Percentiles rank a stretch among this genome's conserved stretches.
phyloP scores from a whole-genome alignment of 1,284 basidiomycete species.

The Athelia sp. region DNA sequence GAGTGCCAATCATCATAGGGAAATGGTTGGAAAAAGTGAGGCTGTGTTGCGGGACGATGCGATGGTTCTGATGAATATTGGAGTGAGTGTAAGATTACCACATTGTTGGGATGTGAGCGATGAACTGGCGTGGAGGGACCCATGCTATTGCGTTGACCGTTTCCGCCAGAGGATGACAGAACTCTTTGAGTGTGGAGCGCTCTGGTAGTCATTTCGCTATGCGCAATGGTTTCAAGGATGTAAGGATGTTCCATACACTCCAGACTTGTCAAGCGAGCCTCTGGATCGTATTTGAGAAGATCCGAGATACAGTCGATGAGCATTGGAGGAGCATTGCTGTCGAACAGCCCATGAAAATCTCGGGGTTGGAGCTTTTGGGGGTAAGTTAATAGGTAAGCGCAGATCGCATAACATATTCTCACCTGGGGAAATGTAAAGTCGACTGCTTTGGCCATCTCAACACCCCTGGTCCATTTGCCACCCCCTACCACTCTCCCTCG shows the following conservation, averaged over 20 bases:
- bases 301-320: slow-evolving; percentile 92
- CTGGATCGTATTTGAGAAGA: slow-evolving; percentile 90
- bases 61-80: slow-evolving; percentile 29
- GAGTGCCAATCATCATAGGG: too few relatives aligned
- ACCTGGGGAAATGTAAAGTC: slow-evolving; percentile 92
- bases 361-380: slow-evolving; percentile 64
- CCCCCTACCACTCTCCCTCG: slow-evolving; percentile 76
- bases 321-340: slow-evolving; percentile 70
- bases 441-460: slow-evolving; percentile 80
- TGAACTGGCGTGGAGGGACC: slow-evolving; percentile 28
- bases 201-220: slow-evolving; percentile 33
- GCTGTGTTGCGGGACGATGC: slow-evolving; percentile 30
- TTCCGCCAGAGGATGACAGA: slow-evolving; percentile 34
- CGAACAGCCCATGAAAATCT: slow-evolving; percentile 77
- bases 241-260: slow-evolving; percentile 90
- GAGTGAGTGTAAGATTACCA: slow-evolving; percentile 61
- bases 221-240: slow-evolving; percentile 67
- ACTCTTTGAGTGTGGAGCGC: slow-evolving; percentile 56
- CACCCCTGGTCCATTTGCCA: slow-evolving; percentile 81
- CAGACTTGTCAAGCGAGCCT: slow-evolving; percentile 75
- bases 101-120: slow-evolving; percentile 48
- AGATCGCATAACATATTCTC: slow-evolving; percentile 14
- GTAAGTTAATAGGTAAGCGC: slow-evolving; percentile 6
- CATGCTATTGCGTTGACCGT: slow-evolving; percentile 22
- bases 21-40: slow-evolving; percentile 49